phyloP scores from a whole-genome alignment of 306 rosid genomes.

The Trifolium pratense region DNA sequence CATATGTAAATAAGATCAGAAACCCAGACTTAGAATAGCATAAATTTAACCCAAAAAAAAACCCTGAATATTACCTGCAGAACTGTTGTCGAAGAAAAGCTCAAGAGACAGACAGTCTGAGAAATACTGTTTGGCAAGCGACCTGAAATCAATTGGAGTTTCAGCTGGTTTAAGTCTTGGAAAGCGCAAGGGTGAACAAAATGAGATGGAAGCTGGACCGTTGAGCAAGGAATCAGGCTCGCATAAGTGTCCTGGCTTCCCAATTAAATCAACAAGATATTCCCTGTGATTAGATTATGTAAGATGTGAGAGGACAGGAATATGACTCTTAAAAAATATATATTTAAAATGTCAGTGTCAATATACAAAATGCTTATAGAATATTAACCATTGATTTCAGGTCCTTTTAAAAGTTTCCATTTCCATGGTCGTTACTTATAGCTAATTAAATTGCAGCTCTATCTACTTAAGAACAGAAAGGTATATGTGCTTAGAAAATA shows the following conservation, averaged over 20 bases:
- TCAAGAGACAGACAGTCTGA: conserved; percentile 77
- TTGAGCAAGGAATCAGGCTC: conserved; percentile 97
- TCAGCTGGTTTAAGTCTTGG: conserved; percentile 83
- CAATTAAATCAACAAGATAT: conserved; percentile 86
- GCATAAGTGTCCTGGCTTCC: conserved; percentile 81
- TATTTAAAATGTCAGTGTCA: conserved; percentile 17
- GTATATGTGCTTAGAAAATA: conserved; percentile 16
- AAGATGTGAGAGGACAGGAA: conserved; percentile 43
- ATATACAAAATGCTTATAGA: conserved; percentile 20
- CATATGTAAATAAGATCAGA: conserved; percentile 23
- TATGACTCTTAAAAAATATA: conserved; percentile 26
- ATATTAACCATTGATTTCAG: conserved; percentile 12
- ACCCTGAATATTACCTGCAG: conserved; percentile 72
- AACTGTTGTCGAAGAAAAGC: conserved; percentile 79
- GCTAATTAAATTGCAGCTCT: conserved; percentile 37
- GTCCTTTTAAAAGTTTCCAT: conserved; percentile 31
- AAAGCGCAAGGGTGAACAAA: conserved; percentile 96
- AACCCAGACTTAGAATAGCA: conserved; percentile 38
- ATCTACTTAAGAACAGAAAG: conserved; percentile 26
- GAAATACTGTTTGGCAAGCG: conserved; percentile 94
- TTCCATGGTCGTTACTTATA: conserved; percentile 26
- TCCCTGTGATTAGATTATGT: conserved; percentile 66
- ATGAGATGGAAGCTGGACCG: conserved; percentile 96
- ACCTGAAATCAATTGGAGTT: conserved; percentile 79
- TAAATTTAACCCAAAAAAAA: conserved; percentile 27